Base-by-base conservation (phyloP, 2,329 filamentous ascomycete species). In the Arthrobotrys megalospora region DNA sequence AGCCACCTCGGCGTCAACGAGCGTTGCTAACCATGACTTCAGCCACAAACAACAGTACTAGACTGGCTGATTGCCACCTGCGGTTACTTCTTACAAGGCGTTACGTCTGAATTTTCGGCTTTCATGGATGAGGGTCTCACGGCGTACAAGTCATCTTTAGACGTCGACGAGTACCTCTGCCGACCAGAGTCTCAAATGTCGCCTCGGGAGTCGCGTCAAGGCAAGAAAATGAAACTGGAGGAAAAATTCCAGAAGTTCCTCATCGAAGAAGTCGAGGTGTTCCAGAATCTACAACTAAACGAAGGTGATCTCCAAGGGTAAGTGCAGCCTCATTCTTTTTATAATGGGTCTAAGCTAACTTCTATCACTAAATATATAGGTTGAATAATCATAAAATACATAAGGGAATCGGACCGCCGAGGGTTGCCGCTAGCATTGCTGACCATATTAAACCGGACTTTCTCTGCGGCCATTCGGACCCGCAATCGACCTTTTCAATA, bases 341-440 rank as follows among this genome's bases (percentile, higher is more conserved):
- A 45, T 6, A 45, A 45, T 16, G 1, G 28, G n/a, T 36, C 14
- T 34, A 34, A 16, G 32, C 50, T 53, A 16, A 53, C 28, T n/a
- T 53, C n/a, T 16, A 1, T 50, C 8, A 10, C 21, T 19, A 11
- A 3, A 53, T 53, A 41, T 21, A 2, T n/a, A 60, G 55, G 10
- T n/a, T n/a, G 19, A 60, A 12, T 1, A 28, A 48, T 24, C 60
- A 65, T 21, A 65, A 32, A 55, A 73, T 73, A 50, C 43, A 73
- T 21, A 73, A 60, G 1, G 16, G 6, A n/a, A 38, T 58, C 11
- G 70, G 70, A 8, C 70, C 70, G 4, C 7, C 38, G 21, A 67
- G 62, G 16, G 70, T 75, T 3, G 45, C 47, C 6, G 43, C 24
- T 8, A 62, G 68, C n/a, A 68, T 68, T 12, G 2, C 6, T 5